Evolutionary conservation across 2,329 filamentous ascomycete genomes (phyloP).

Genomic region (Fusarium haematococcum): DNA sequence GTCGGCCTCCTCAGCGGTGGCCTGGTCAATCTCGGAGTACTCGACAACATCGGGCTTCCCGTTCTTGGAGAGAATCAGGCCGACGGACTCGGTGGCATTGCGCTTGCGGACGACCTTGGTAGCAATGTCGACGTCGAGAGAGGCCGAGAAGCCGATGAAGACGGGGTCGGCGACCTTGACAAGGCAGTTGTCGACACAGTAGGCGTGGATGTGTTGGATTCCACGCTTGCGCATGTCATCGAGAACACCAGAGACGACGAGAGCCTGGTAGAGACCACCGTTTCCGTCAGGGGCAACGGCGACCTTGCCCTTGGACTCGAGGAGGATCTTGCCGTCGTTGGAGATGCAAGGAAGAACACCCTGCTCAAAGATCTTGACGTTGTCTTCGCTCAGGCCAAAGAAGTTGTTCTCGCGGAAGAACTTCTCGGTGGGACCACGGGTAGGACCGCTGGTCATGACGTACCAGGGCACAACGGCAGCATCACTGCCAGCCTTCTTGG

Average conservation of each 20-base stretch:
- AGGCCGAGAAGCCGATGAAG: conserved; percentile 93
- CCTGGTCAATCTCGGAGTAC: conserved; percentile 95
- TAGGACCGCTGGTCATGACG: conserved; percentile 98
- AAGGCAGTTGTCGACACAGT: conserved; percentile 99
- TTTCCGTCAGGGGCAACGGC: conserved; percentile 98
- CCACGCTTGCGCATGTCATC: conserved; percentile 90
- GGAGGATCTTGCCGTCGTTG: conserved; percentile 95
- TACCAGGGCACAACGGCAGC: conserved; percentile 90
- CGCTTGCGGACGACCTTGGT: conserved; percentile 99
- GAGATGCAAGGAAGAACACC: conserved; percentile 96
- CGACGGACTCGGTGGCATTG: conserved; percentile 94
- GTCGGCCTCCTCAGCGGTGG: conserved; percentile 90
- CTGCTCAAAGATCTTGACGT: conserved; percentile 95
- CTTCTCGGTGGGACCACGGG: conserved; percentile 87
- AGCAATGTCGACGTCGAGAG: conserved; percentile 91
- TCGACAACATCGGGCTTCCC: conserved; percentile 97
- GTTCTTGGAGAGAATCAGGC: conserved; percentile 93
- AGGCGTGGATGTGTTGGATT: conserved; percentile 94
- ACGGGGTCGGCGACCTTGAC: conserved; percentile 97
- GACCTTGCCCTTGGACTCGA: conserved; percentile 90
- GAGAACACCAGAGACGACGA: conserved; percentile 83
- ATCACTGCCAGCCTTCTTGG: conserved; percentile 69
- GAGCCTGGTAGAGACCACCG: conserved; percentile 93
- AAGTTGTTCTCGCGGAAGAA: conserved; percentile 92
- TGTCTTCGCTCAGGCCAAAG: conserved; percentile 88